Conservation (phyloP, 2,329 filamentous ascomycete species). For the Calonectria pseudoreteaudii region DNA sequence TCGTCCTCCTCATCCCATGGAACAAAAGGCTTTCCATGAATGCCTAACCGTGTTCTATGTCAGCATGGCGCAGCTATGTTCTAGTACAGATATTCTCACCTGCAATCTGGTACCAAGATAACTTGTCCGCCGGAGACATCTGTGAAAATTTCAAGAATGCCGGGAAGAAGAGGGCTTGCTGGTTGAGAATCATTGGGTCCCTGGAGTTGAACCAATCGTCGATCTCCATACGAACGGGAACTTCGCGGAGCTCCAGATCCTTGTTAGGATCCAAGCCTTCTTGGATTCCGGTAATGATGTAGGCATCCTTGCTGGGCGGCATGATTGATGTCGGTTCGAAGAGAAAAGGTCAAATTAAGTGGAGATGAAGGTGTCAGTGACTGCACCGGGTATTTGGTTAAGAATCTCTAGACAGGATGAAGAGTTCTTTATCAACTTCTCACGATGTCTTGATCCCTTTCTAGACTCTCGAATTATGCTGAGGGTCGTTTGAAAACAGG, state of each 20-base stretch:
- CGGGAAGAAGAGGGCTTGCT: background rate
- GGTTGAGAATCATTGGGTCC: background rate
- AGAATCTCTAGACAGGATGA: background rate
- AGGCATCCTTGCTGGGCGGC: background rate
- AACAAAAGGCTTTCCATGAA: background rate
- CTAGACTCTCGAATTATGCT: background rate
- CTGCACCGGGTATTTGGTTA: background rate
- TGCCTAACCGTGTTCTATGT: background rate
- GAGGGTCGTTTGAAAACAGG: background rate
- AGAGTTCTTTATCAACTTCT: background rate
- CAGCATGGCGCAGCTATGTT: background rate
- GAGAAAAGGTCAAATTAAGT: background rate
- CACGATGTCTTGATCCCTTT: background rate
- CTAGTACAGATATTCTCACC: background rate
- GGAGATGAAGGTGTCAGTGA: too few species aligned
- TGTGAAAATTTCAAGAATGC: slow-evolving; percentile 4
- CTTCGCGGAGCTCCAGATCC: background rate
- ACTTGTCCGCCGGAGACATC: background rate
- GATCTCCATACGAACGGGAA: background rate
- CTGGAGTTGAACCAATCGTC: slow-evolving; percentile 1
- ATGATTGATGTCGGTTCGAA: background rate
- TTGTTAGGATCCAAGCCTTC: background rate
- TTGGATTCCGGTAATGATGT: slow-evolving; percentile 9
- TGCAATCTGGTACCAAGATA: slow-evolving; percentile 10
- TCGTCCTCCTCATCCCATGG: background rate